Evolutionary conservation across 805 yeast genomes (phyloP), one percentile per base, ranked within the genome.

Genomic region (Candida golubevii): DNA sequence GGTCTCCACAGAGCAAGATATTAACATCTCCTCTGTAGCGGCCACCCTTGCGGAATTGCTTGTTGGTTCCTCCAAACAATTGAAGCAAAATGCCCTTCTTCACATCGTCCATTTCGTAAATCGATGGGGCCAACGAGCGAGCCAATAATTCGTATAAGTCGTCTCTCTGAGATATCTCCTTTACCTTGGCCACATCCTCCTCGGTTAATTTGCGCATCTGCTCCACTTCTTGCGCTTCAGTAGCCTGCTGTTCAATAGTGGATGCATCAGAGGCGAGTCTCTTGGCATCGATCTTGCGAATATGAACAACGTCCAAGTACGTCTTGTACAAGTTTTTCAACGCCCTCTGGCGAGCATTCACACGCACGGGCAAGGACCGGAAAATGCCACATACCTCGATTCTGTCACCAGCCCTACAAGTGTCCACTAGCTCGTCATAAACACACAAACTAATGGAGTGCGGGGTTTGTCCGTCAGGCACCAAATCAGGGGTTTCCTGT

Each of bases 381-480:
- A 89, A 93, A 33, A 95, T 84, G 49, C 99, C 99, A 46, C 97
- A 89, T 14, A 90, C 95, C 63, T 91, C 96, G 38, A 93, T 78
- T 47, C 97, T 79, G 64, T 93, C 99, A 74, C 99, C 99, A 8
- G 99, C 97, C 56, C 96, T 79, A 58, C 95, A 85, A 42, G 86
- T 76, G 63, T 93, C 99, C 1, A 93, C 99, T 49, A 93, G 74
- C 62, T 93, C 98, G 65, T 93, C 99, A 61, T 91, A 93, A 1
- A 88, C 95, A 70, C 97, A 88, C 27, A 93, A 70, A 7, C 96
- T 88, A 38, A 93, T 87, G 11, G 97, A 84, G 65, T 93, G 99
- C 1, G 99, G 99, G 2, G 99, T 93, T 66, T 93, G 99, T 13
- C 99, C 99, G 67, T 87, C 98, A 4, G 99, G 99, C 12, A 91